phyloP scores from a whole-genome alignment of 2,329 filamentous ascomycete genomes.

The Colletotrichum sansevieriae region DNA sequence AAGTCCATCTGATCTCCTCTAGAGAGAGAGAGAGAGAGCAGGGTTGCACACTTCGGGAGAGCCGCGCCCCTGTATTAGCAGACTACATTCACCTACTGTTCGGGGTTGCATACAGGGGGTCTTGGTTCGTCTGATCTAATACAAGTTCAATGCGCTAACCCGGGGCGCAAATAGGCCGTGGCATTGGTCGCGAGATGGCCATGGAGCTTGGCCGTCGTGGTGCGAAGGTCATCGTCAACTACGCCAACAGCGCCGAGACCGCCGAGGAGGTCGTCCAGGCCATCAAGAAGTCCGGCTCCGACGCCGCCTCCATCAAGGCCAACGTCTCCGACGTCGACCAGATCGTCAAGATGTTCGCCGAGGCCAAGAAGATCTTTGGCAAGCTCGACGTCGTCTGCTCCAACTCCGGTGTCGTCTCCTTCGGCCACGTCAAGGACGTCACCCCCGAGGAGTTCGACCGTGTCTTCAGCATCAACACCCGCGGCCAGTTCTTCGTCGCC shows the following conservation, averaged over 20 bases:
- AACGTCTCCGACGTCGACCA: constrained; percentile 75
- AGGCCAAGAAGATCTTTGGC: constrained; percentile 74
- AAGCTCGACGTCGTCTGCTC: constrained; percentile 78
- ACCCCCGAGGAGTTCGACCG: constrained; percentile 79
- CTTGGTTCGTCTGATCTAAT: constrained; percentile 23
- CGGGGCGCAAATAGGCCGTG: constrained; percentile 58
- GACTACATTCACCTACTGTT: background rate
- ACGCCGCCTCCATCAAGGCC: constrained; percentile 75
- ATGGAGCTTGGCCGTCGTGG: constrained; percentile 68
- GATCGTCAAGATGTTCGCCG: constrained; percentile 72
- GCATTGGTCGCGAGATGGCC: constrained; percentile 71
- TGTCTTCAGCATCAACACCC: constrained; percentile 76
- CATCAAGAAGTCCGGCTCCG: constrained; percentile 68
- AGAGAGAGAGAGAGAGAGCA: background rate
- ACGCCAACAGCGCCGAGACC: constrained; percentile 67
- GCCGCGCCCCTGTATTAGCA: background rate
- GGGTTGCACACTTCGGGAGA: background rate
- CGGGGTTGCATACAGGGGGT: constrained; percentile 8
- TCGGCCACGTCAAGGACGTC: constrained; percentile 77
- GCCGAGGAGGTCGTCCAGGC: constrained; percentile 67
- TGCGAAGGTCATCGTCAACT: constrained; percentile 71
- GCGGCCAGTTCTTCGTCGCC: constrained; percentile 80
- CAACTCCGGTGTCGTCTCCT: constrained; percentile 77
- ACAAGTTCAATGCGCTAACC: background rate
- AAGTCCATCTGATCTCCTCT: constrained; percentile 43